A percentile compares a stretch with the other conserved stretches of the same genome.
phyloP scores from a whole-genome alignment of 306 rosid species.

The Prunus davidiana region DNA sequence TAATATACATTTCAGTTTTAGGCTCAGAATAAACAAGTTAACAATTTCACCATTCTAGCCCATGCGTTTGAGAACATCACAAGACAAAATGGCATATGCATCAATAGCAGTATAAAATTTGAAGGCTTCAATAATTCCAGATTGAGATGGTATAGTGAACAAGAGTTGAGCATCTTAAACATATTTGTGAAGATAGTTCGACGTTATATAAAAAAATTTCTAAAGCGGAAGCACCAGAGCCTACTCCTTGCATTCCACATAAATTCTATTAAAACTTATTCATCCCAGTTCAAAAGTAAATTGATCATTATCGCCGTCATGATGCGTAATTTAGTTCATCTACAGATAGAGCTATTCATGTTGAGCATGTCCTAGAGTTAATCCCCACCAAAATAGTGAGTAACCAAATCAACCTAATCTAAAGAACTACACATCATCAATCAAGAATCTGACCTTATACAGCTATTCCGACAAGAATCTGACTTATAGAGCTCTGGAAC shows the following conservation, averaged over 20 bases:
- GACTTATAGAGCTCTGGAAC: not conserved
- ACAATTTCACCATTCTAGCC: not conserved
- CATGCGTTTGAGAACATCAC: not conserved
- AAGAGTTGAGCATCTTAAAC: not conserved
- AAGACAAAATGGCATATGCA: not conserved
- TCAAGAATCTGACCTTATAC: not conserved
- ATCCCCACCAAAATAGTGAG: not conserved
- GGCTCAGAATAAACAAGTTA: constrained; percentile 5
- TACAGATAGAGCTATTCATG: not conserved
- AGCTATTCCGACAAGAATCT: not conserved
- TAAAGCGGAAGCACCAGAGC: too few species aligned
- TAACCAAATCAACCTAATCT: not conserved
- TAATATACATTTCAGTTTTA: constrained; percentile 15
- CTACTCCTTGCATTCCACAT: not conserved
- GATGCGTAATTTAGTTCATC: not conserved
- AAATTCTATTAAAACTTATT: not conserved
- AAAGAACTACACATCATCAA: not conserved
- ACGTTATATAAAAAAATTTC: too few species aligned
- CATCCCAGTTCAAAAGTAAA: too few species aligned
- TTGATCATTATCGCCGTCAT: not conserved
- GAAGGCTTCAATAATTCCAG: not conserved
- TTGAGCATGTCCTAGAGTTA: not conserved
- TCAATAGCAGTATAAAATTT: not conserved
- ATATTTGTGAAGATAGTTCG: not conserved
- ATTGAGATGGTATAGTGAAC: not conserved